Evolutionary conservation across 2,329 filamentous ascomycete genomes (phyloP).

Genomic region (Colletotrichum paranaense): DNA sequence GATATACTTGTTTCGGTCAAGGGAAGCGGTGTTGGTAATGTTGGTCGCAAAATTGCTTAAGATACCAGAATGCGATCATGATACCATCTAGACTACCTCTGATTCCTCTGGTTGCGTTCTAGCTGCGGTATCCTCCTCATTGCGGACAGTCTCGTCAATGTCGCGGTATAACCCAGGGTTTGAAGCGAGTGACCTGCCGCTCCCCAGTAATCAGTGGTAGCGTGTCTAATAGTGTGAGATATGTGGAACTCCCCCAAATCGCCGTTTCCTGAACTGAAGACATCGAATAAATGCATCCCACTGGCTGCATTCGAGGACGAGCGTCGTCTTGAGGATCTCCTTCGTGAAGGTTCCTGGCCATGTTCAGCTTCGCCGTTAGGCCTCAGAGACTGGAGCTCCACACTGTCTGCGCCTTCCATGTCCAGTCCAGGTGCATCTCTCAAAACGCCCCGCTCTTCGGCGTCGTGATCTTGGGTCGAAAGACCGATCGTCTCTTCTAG

Average conservation of each 20-base stretch:
- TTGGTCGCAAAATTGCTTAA: conserved; percentile 86
- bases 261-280: conserved; percentile 66
- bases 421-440: conserved; percentile 50
- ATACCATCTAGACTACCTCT: conserved; percentile 23
- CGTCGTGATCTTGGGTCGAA: conserved; percentile 61
- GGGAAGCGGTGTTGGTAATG: conserved; percentile 92
- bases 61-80: conserved; percentile 30
- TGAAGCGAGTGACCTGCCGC: conserved; percentile 64
- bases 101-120: conserved; percentile 33
- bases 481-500: conserved; percentile 13
- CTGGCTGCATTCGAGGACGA: conserved; percentile 19
- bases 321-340: conserved; percentile 38
- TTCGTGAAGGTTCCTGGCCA: conserved; percentile 28
- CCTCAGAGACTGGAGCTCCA: conserved; percentile 56
- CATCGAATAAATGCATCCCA: conserved; percentile 56
- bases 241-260: conserved; percentile 66
- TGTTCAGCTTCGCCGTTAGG: conserved; percentile 17
- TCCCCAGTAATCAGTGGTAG: conserved; percentile 58
- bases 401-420: conserved; percentile 52
- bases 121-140: conserved; percentile 33
- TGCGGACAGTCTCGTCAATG: conserved; percentile 53
- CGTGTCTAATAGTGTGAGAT: conserved; percentile 59
- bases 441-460: conserved; percentile 65
- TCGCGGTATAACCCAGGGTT: conserved; percentile 65
- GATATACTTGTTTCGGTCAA: conserved; percentile 93